Conservation (phyloP, 495 filamentous ascomycete genomes). For the Penicillium pancosmium region DNA sequence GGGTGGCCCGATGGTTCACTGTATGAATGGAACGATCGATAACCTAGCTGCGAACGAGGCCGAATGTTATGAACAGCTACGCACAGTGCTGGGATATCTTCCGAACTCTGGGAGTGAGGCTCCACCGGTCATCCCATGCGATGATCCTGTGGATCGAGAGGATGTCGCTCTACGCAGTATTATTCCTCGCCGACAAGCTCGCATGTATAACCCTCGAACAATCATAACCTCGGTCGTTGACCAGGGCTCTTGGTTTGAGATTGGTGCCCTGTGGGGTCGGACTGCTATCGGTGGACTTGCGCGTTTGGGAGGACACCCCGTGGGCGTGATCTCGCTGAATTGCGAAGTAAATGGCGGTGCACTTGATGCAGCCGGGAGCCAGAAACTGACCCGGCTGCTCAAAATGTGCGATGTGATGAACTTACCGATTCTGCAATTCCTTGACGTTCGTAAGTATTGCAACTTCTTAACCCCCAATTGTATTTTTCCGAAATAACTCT, state of each 20-base stretch:
- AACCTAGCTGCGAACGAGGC: slow-evolving; percentile 62
- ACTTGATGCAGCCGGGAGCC: slow-evolving; percentile 59
- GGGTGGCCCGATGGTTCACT: slow-evolving; percentile 61
- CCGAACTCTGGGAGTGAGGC: slow-evolving; percentile 57
- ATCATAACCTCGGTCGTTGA: slow-evolving; percentile 62
- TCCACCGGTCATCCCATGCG: slow-evolving; percentile 49
- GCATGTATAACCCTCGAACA: slow-evolving; percentile 61
- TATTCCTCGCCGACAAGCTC: slow-evolving; percentile 57
- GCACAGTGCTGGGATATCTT: slow-evolving; percentile 56
- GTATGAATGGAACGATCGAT: slow-evolving; percentile 67
- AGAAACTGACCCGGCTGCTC: slow-evolving; percentile 59
- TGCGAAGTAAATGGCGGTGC: slow-evolving; percentile 64
- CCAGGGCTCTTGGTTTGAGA: slow-evolving; percentile 60
- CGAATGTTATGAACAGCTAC: slow-evolving; percentile 62
- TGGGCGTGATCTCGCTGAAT: slow-evolving; percentile 60
- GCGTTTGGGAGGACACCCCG: slow-evolving; percentile 54
- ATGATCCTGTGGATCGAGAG: slow-evolving; percentile 50
- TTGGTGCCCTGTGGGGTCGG: slow-evolving; percentile 62
- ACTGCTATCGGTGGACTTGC: slow-evolving; percentile 63
- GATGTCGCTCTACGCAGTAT: slow-evolving; percentile 55
- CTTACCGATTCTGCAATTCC: slow-evolving; percentile 62
- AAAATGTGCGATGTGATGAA: slow-evolving; percentile 69
- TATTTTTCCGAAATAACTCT: neutral
- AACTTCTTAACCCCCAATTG: neutral
- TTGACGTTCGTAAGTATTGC: slow-evolving; percentile 54